Evolutionary conservation across 108 stramenopile species (phyloP).

Genomic region (Fistulifera pelliculosa): DNA sequence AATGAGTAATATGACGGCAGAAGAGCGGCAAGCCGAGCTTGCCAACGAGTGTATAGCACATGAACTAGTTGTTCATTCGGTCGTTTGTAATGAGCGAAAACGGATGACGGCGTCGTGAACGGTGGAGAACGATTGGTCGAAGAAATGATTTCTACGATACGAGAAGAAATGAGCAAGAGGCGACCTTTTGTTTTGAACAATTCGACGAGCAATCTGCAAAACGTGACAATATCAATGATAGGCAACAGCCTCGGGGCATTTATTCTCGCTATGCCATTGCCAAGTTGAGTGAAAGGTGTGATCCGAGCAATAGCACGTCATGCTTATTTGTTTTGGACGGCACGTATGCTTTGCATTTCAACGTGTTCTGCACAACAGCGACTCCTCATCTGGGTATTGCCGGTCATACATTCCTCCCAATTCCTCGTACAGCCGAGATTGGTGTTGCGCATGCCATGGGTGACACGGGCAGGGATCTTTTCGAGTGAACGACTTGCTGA

Average conservation of each 20-base stretch:
- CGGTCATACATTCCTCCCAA: constrained; percentile 61
- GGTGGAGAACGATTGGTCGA: constrained; percentile 69
- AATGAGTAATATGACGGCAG: neutral
- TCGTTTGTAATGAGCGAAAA: constrained; percentile 70
- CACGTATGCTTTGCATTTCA: constrained; percentile 29
- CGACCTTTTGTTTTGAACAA: constrained; percentile 1
- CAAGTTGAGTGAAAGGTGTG: constrained; percentile 23
- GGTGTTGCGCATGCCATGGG: constrained; percentile 39
- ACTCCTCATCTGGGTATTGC: constrained; percentile 78
- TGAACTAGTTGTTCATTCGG: constrained; percentile 53
- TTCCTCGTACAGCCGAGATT: constrained; percentile 52
- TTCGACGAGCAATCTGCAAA: neutral
- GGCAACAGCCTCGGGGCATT: constrained; percentile 84
- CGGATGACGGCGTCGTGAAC: constrained; percentile 63
- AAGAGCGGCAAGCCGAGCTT: neutral
- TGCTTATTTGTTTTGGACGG: constrained; percentile 24
- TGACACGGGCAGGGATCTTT: constrained; percentile 12
- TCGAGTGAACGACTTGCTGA: constrained; percentile 12
- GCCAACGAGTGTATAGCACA: constrained; percentile 3
- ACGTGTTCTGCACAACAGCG: constrained; percentile 80
- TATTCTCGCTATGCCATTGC: constrained; percentile 78
- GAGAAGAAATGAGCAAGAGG: constrained; percentile 31
- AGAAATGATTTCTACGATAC: constrained; percentile 56
- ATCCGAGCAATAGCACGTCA: neutral
- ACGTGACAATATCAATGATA: constrained; percentile 66